phyloP scores from a whole-genome alignment of 2,329 filamentous ascomycete genomes.

The Canariomyces notabilis region DNA sequence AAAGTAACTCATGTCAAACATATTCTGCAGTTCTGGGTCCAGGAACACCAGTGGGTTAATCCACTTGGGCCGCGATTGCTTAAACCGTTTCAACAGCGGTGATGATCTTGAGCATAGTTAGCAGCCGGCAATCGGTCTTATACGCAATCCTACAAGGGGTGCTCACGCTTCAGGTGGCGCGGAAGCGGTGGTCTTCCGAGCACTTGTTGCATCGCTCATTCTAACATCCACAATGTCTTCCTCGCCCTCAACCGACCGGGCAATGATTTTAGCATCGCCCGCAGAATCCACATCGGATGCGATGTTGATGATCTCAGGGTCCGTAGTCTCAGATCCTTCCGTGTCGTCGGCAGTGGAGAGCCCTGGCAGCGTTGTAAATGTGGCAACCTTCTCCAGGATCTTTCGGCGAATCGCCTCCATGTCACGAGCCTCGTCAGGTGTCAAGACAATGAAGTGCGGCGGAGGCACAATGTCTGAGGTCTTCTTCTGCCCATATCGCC shows the following conservation, averaged over 20 bases:
- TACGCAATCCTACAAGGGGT: background rate
- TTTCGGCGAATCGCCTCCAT: constrained; percentile 75
- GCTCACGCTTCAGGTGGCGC: constrained; percentile 28
- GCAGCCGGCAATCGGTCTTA: background rate
- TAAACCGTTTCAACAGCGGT: constrained; percentile 43
- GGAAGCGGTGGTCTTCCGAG: constrained; percentile 24
- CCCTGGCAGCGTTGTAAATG: constrained; percentile 66
- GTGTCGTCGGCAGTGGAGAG: constrained; percentile 49
- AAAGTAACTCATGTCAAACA: constrained; percentile 75
- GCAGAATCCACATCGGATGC: constrained; percentile 61
- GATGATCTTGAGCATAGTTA: constrained; percentile 20
- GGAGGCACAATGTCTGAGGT: constrained; percentile 30
- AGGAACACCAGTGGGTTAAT: constrained; percentile 53
- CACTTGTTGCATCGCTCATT: constrained; percentile 61
- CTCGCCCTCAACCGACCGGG: constrained; percentile 78
- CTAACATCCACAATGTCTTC: constrained; percentile 88
- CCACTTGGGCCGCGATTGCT: constrained; percentile 48
- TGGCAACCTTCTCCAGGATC: constrained; percentile 68
- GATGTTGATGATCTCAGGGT: constrained; percentile 64
- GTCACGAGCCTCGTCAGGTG: constrained; percentile 60
- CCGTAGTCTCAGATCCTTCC: constrained; percentile 48
- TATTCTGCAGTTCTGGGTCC: constrained; percentile 56
- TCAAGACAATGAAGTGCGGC: constrained; percentile 71
- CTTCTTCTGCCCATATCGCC: constrained; percentile 12
- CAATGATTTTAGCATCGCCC: constrained; percentile 65